Evolutionary conservation across 306 rosid species (phyloP).

Genomic region (Cucurbita moschata): DNA sequence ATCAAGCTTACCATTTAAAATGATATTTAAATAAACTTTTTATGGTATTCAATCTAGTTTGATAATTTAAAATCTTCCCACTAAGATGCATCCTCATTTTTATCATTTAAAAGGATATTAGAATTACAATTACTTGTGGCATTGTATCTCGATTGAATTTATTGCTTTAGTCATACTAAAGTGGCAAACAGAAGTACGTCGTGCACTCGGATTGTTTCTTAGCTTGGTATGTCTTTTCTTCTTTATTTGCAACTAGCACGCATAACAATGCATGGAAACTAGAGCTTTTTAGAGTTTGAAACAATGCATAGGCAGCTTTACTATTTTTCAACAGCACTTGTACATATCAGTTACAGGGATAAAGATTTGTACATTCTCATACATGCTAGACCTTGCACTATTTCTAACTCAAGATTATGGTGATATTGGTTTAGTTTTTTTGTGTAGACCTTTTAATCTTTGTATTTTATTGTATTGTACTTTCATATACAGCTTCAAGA

Average conservation of each 20-base stretch:
- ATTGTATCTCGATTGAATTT: background rate
- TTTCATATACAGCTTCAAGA: slow-evolving; percentile 70
- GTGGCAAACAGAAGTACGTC: background rate
- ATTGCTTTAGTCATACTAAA: background rate
- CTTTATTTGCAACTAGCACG: background rate
- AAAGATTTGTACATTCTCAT: background rate
- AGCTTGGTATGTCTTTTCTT: background rate
- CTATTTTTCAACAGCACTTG: background rate
- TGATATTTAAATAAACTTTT: background rate
- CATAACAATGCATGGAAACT: background rate
- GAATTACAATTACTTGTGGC: background rate
- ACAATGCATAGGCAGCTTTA: background rate
- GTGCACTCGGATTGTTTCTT: background rate
- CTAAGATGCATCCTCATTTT: background rate
- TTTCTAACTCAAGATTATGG: background rate
- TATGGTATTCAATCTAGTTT: background rate
- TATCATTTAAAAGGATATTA: background rate
- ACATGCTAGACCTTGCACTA: background rate
- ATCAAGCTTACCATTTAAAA: background rate
- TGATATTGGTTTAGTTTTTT: background rate
- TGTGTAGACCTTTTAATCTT: background rate
- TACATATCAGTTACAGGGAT: background rate
- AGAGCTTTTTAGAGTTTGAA: background rate
- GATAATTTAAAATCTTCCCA: background rate
- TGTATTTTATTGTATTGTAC: background rate